A percentile compares a stretch with the other conserved stretches of the same genome.
Conservation (phyloP, 306 rosid genomes). For the Adenanthera pavonina region DNA sequence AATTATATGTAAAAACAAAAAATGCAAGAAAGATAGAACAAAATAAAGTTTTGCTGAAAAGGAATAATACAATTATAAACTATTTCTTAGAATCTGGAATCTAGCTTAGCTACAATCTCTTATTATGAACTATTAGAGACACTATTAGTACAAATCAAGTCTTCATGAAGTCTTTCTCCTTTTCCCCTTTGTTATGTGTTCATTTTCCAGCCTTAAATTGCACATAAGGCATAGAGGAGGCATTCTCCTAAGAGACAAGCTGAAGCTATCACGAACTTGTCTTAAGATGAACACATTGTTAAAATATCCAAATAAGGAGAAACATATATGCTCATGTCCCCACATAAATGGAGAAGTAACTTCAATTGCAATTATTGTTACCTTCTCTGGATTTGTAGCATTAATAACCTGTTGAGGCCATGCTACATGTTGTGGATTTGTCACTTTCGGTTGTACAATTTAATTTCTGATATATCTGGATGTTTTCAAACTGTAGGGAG, state of each 20-base stretch:
- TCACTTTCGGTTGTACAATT: neutral
- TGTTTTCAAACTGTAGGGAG: slow-evolving; percentile 71
- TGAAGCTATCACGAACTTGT: neutral
- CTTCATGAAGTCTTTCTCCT: neutral
- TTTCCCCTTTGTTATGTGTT: neutral
- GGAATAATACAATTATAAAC: neutral
- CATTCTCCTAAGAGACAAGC: neutral
- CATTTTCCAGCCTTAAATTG: neutral
- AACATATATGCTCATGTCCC: neutral
- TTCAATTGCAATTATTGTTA: neutral
- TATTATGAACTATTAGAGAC: neutral
- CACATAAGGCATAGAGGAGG: neutral
- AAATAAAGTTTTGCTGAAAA: neutral
- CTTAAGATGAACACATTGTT: neutral
- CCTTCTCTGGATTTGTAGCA: neutral
- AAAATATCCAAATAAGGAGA: neutral
- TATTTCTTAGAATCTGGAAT: neutral
- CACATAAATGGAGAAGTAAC: neutral
- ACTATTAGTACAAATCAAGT: neutral
- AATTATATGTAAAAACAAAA: neutral
- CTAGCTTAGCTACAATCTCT: neutral
- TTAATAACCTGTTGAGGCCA: slow-evolving; percentile 11
- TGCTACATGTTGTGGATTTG: slow-evolving; percentile 15
- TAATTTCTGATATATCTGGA: neutral
- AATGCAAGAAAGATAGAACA: neutral